Evolutionary conservation across 148 eudicot species (phyloP).

Genomic region (Fagopyrum homotropicum): DNA sequence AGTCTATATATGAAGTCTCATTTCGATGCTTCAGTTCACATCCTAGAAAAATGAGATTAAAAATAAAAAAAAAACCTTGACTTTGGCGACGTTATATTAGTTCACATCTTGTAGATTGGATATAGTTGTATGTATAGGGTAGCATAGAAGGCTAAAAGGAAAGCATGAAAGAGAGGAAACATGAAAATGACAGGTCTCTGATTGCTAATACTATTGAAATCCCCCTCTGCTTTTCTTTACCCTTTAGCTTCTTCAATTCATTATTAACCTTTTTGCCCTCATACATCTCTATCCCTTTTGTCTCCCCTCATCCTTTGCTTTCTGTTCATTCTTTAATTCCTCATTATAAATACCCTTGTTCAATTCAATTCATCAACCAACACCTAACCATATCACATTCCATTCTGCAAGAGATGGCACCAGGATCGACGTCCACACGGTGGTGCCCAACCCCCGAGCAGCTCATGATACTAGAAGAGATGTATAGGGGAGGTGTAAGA

Average conservation of each 20-base stretch:
- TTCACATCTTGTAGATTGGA: neutral
- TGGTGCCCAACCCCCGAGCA: conserved; percentile 96
- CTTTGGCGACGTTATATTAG: too few relatives aligned
- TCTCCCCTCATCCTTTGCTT: neutral
- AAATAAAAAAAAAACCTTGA: too few relatives aligned
- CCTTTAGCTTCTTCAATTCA: neutral
- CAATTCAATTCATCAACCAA: neutral
- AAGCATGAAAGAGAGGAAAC: conserved; percentile 13
- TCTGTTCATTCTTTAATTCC: neutral
- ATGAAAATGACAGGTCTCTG: conserved; percentile 11
- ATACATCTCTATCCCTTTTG: conserved; percentile 7
- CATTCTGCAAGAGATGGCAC: neutral
- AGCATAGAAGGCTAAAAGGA: neutral
- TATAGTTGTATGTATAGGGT: neutral
- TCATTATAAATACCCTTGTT: neutral
- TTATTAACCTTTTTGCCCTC: neutral
- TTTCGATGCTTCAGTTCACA: too few relatives aligned
- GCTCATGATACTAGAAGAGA: conserved; percentile 78
- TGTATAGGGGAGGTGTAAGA: conserved; percentile 62
- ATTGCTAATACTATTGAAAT: neutral
- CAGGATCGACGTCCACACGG: conserved; percentile 40
- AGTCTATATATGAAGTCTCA: too few relatives aligned
- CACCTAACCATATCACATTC: neutral
- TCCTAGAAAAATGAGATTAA: too few relatives aligned
- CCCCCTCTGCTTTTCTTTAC: neutral